Conservation (phyloP, 352 stramenopile genomes). For the Phytophthora fragariae region DNA sequence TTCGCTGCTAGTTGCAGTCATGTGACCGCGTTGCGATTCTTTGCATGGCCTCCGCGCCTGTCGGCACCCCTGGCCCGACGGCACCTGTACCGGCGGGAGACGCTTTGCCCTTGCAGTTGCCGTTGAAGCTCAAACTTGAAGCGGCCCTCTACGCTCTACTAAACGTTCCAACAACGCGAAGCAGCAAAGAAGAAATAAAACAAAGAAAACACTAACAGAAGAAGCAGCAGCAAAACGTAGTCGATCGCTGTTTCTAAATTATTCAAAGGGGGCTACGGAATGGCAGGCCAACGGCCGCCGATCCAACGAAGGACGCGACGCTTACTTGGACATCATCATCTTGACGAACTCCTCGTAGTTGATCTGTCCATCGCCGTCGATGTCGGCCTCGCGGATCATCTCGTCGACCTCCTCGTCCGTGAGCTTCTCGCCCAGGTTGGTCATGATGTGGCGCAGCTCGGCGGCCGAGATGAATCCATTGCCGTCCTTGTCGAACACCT, state of each 20-base stretch:
- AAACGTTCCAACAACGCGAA: not conserved
- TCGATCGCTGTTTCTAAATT: conserved; percentile 41
- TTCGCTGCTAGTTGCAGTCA: not conserved
- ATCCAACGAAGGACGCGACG: conserved; percentile 14
- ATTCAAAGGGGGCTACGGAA: conserved; percentile 22
- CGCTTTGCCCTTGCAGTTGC: not conserved
- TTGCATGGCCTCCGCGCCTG: not conserved
- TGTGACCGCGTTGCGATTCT: not conserved
- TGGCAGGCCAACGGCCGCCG: not conserved
- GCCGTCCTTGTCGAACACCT: conserved; percentile 99
- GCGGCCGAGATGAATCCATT: conserved; percentile 99
- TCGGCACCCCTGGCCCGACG: not conserved
- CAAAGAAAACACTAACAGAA: not conserved
- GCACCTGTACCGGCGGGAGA: not conserved
- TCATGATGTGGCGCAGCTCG: conserved; percentile 99
- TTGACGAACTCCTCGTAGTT: conserved; percentile 99
- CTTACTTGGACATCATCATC: conserved; percentile 99
- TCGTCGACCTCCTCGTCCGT: conserved; percentile 99
- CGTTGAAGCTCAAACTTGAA: not conserved
- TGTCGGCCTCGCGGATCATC: conserved; percentile 99
- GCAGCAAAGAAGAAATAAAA: not conserved
- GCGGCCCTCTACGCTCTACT: not conserved
- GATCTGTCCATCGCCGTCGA: conserved; percentile 99
- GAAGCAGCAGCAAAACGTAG: conserved; percentile 16
- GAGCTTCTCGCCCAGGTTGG: conserved; percentile 98